Evolutionary conservation across 1,139 yeast species (phyloP), one percentile per base, ranked within the genome.

Genomic region (Diutina siamensis): DNA sequence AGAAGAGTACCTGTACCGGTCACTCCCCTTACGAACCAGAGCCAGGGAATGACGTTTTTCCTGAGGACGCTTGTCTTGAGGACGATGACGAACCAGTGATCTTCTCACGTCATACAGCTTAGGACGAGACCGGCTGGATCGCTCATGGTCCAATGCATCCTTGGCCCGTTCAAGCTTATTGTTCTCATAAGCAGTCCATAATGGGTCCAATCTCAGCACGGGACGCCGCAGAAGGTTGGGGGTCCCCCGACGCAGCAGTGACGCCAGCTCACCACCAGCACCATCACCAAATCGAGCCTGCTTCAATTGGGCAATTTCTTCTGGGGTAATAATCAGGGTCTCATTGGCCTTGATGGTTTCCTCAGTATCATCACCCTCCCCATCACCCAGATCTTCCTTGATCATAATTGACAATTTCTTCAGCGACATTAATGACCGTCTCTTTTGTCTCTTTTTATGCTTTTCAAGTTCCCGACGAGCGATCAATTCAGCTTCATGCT

Each of bases 121-220:
- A 13, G 38, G 38, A 18, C 40, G 40, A 22, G 20, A 13, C 17
- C 27, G 27, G 40, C 21, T 36, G 28, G n/a, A 21, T 49, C 55
- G 62, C 54, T 66, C 72, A 25, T 65, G 65, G 46, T 68, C 70
- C 50, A 69, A 61, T 3, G 71, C 71, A 46, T 64, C 71, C 51
- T 71, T 64, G 13, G 76, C 76, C 36, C 68, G 61, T 42, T 67
- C 65, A 46, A 74, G 56, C 53, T 76, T 77, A 50, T 70, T 71
- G 51, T 71, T 72, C 49, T 71, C 74, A 54, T 65, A 65, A 13
- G 72, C 73, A 40, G 63, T 63, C 74, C 74, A 71, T 54, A 64
- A 65, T 36, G 92, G 92, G 63, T 83, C 92, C 48, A 83, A 65
- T 55, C 78, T 73, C 1, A 89, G 82, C 31, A 79, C 78, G 8